Conservation (phyloP, 169 alveolate species). For the Plasmodium vinckei region DNA sequence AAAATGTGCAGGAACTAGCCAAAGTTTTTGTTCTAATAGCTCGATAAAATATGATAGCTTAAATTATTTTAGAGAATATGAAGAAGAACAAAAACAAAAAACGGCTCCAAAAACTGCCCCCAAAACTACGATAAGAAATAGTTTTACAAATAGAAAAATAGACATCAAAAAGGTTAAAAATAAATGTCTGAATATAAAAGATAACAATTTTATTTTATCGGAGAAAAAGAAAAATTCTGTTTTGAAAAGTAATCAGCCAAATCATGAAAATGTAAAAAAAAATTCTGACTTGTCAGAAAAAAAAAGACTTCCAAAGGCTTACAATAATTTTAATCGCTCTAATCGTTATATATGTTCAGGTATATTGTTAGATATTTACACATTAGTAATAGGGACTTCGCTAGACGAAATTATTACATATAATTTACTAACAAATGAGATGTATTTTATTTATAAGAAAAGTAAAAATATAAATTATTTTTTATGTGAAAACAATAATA, state of each 20-base stretch:
- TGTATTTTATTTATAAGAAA: conserved; percentile 1
- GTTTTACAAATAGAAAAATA: not conserved
- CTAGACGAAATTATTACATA: conserved; percentile 21
- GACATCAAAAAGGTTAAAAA: not conserved
- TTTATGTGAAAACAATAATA: conserved; percentile 9
- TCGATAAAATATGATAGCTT: not conserved
- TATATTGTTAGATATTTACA: conserved; percentile 28
- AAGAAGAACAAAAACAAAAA: not conserved
- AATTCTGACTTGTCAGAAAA: not conserved
- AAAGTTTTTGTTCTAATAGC: not conserved
- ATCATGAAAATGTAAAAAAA: not conserved
- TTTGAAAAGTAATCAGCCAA: too few relatives aligned
- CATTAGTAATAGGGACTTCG: conserved; percentile 32
- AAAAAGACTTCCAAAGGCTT: not conserved
- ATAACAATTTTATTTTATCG: not conserved
- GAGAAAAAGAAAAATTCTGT: not conserved
- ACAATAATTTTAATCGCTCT: not conserved
- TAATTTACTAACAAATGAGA: conserved; percentile 25
- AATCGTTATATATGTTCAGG: conserved; percentile 17
- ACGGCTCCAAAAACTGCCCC: not conserved
- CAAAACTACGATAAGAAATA: not conserved
- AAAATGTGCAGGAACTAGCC: not conserved
- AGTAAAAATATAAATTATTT: conserved; percentile 27
- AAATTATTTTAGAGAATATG: too few relatives aligned
- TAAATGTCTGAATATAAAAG: not conserved